Percentiles rank a stretch among this genome's conserved stretches.
Conservation (phyloP, 768 basidiomycete species). For the Pleurotus djamor region DNA sequence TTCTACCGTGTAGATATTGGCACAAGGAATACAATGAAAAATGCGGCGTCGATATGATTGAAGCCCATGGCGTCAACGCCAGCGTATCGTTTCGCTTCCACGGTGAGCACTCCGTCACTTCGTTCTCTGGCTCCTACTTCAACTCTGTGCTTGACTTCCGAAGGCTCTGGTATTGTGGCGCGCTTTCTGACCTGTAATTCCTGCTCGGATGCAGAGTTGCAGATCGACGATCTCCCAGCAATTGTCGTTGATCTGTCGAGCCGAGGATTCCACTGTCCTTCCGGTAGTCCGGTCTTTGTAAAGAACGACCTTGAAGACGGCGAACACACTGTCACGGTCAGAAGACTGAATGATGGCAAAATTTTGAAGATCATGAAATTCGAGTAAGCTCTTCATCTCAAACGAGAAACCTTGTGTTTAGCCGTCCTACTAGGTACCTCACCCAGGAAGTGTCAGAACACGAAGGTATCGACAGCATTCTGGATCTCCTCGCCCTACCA, state of each 20-base stretch:
- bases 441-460: too few species aligned
- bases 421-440: too few species aligned
- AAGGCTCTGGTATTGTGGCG: neutral
- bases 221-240: neutral
- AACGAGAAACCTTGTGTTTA: too few species aligned
- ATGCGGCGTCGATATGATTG: neutral
- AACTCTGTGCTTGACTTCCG: neutral
- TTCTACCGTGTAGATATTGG: neutral
- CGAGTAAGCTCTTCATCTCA: too few species aligned
- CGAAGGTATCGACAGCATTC: too few species aligned
- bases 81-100: neutral
- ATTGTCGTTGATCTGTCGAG: neutral
- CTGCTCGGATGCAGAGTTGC: neutral
- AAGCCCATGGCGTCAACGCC: constrained; percentile 1
- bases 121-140: neutral
- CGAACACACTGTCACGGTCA: neutral
- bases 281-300: neutral
- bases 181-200: neutral
- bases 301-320: neutral
- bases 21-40: neutral
- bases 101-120: neutral
- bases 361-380: neutral
- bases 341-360: neutral
- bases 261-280: neutral
- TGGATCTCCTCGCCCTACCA: too few species aligned